phyloP scores from a whole-genome alignment of 1,284 basidiomycete genomes.

The Cryptococcus sp. region DNA sequence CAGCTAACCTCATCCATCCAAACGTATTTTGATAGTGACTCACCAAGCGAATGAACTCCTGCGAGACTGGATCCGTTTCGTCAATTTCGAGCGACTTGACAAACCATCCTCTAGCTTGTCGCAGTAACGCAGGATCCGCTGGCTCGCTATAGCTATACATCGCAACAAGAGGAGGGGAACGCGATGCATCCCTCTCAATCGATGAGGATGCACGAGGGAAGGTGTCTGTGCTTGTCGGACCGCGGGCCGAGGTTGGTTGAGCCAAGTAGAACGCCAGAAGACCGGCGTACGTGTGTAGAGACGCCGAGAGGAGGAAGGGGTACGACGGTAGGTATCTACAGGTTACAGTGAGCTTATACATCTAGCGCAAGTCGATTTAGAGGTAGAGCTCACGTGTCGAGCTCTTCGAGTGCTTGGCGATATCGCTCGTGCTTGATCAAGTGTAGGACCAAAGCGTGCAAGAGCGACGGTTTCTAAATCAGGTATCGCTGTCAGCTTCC shows the following conservation, averaged over 20 bases:
- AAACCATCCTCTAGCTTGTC: conserved; percentile 40
- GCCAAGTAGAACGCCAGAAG: conserved; percentile 63
- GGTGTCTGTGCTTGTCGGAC: not conserved
- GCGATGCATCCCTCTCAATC: not conserved
- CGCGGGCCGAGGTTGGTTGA: conserved; percentile 33
- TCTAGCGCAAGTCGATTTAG: not conserved
- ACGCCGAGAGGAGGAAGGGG: conserved; percentile 77
- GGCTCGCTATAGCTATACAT: not conserved
- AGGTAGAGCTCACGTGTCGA: conserved; percentile 69
- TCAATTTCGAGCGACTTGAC: conserved; percentile 37
- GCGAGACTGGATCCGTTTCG: conserved; percentile 29
- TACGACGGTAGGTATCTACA: conserved; percentile 76
- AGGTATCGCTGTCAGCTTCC: too few relatives aligned
- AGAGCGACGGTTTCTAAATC: conserved; percentile 67
- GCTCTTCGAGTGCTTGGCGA: conserved; percentile 73
- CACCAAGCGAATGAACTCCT: conserved; percentile 37
- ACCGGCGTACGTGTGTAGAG: conserved; percentile 79
- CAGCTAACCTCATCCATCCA: not conserved
- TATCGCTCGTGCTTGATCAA: conserved; percentile 64
- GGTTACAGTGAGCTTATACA: not conserved
- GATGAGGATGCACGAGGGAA: too few relatives aligned
- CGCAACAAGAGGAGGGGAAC: not conserved
- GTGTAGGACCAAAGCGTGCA: conserved; percentile 71
- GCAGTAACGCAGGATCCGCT: conserved; percentile 20
- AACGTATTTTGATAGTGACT: conserved; percentile 4